Evolutionary conservation across 495 filamentous ascomycete genomes (phyloP).

Genomic region (Aspergillus sclerotiicarbonarius): DNA sequence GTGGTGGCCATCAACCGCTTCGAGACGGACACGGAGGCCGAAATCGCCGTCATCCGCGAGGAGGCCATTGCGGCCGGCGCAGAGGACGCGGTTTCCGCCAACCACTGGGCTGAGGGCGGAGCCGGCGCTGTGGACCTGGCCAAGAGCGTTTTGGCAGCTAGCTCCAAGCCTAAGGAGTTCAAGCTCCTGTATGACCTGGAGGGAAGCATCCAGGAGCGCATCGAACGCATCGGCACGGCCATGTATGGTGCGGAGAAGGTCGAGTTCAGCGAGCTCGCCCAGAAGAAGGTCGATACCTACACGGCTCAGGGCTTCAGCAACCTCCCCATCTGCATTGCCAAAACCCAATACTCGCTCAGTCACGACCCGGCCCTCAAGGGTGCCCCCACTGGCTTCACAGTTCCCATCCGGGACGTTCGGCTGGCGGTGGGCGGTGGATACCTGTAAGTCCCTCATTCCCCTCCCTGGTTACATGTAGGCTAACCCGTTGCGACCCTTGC

Average conservation of each 20-base stretch:
- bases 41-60: slow-evolving; percentile 83
- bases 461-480: not conserved
- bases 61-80: slow-evolving; percentile 91
- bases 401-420: slow-evolving; percentile 90
- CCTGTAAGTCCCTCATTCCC: slow-evolving; percentile 54
- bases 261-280: slow-evolving; percentile 89
- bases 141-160: slow-evolving; percentile 77
- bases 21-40: slow-evolving; percentile 87
- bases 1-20: slow-evolving; percentile 98
- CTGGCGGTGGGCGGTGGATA: slow-evolving; percentile 94
- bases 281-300: slow-evolving; percentile 95
- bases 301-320: slow-evolving; percentile 87
- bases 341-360: slow-evolving; percentile 96
- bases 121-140: slow-evolving; percentile 88
- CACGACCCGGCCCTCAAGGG: slow-evolving; percentile 94
- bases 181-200: slow-evolving; percentile 82
- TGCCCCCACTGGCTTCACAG: slow-evolving; percentile 92
- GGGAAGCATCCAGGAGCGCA: slow-evolving; percentile 80
- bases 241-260: slow-evolving; percentile 94
- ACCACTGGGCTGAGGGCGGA: slow-evolving; percentile 97
- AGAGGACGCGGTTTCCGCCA: slow-evolving; percentile 87
- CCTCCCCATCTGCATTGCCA: slow-evolving; percentile 93
- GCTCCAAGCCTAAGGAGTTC: slow-evolving; percentile 84
- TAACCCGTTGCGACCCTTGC: slow-evolving; percentile 11
- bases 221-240: slow-evolving; percentile 82